Conservation (phyloP, 176 grass and related monocot genomes). For the Raddia distichophylla region DNA sequence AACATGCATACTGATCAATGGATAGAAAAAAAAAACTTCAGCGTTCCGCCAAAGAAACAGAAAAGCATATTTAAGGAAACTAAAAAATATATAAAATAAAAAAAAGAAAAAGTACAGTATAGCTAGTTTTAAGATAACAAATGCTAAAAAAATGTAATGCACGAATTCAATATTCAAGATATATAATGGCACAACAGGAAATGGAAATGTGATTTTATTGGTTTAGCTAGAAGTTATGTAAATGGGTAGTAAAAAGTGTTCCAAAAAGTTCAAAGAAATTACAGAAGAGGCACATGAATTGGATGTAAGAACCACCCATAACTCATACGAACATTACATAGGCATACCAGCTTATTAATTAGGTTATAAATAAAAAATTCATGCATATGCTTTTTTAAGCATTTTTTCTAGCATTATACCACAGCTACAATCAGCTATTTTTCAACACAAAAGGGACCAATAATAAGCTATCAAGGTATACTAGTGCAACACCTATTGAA, state of each 20-base stretch:
- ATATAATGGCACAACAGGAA: not conserved
- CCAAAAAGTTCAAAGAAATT: not conserved
- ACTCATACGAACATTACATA: constrained; percentile 4
- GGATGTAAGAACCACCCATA: not conserved
- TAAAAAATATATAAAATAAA: constrained; percentile 24
- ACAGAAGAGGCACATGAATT: constrained; percentile 1
- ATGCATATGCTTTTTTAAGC: constrained; percentile 1
- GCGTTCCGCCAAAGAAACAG: not conserved
- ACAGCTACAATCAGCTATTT: not conserved
- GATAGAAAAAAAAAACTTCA: not conserved
- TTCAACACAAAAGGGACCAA: constrained; percentile 4
- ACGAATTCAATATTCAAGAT: constrained; percentile 14
- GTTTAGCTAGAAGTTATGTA: constrained; percentile 27
- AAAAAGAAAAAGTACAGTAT: constrained; percentile 28
- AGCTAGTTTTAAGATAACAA: constrained; percentile 11
- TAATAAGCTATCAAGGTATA: not conserved
- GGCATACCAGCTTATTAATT: not conserved
- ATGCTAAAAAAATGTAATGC: not conserved
- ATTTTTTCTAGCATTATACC: constrained; percentile 4
- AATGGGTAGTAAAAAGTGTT: not conserved
- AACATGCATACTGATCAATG: constrained; percentile 15
- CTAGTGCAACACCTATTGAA: constrained; percentile 9
- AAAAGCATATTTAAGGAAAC: not conserved
- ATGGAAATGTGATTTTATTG: not conserved
- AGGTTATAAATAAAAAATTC: constrained; percentile 3